phyloP scores from a whole-genome alignment of 495 filamentous ascomycete genomes.

The Trichoderma reesei region DNA sequence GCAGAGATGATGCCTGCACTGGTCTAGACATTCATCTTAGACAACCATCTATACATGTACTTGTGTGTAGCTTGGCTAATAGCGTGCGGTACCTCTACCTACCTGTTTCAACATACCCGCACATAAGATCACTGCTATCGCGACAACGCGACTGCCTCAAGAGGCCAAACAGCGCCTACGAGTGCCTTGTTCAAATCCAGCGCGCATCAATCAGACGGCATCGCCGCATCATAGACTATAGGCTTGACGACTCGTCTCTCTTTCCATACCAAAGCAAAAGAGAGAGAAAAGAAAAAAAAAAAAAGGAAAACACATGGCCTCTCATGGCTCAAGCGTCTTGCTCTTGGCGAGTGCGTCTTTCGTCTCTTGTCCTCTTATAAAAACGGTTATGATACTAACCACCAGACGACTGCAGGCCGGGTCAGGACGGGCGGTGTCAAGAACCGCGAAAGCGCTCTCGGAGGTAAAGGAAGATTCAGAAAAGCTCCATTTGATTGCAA shows the following conservation, averaged over 20 bases:
- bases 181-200: no score
- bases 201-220: neutral
- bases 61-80: no score
- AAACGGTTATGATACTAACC: neutral
- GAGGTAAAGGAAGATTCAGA: slow-evolving; percentile 17
- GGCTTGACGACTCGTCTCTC: neutral
- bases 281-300: no score
- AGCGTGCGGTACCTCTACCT: no score
- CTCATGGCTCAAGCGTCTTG: neutral
- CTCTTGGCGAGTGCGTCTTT: neutral
- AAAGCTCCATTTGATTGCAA: neutral
- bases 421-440: slow-evolving; percentile 9
- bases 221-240: neutral
- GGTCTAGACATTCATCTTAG: no score
- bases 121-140: neutral
- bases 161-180: no score
- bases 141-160: neutral
- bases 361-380: neutral
- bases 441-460: slow-evolving; percentile 23
- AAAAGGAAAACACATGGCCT: neutral
- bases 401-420: neutral
- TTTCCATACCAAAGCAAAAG: neutral
- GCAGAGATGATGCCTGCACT: no score
- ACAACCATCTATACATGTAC: no score
- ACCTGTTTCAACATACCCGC: no score